Evolutionary conservation across 2,329 filamentous ascomycete genomes (phyloP).

Genomic region (Cytospora leucostoma): DNA sequence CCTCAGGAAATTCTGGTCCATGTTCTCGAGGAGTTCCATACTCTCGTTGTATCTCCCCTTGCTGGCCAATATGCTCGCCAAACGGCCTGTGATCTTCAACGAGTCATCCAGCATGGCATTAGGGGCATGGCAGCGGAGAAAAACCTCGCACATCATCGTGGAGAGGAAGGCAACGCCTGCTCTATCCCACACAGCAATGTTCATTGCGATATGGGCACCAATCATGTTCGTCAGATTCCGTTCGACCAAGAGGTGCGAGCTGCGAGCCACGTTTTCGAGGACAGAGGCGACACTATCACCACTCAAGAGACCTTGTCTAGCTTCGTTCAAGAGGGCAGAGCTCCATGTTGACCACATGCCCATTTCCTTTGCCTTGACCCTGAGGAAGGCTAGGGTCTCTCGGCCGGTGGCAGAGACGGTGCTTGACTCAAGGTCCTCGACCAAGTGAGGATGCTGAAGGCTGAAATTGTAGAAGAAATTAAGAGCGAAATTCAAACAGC

Average conservation of each 20-base stretch:
- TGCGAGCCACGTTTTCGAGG: conserved; percentile 78
- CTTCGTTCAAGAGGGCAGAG: conserved; percentile 81
- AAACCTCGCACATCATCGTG: conserved; percentile 67
- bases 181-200: conserved; percentile 73
- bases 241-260: conserved; percentile 78
- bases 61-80: conserved; percentile 66
- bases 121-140: conserved; percentile 69
- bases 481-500: conserved; percentile 89
- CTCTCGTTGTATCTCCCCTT: conserved; percentile 73
- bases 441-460: conserved; percentile 78
- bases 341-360: conserved; percentile 85
- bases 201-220: conserved; percentile 72
- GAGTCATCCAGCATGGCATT: conserved; percentile 70
- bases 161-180: conserved; percentile 64
- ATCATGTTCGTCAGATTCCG: conserved; percentile 73
- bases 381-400: conserved; percentile 81
- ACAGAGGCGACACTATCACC: conserved; percentile 66
- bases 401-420: conserved; percentile 76
- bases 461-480: conserved; percentile 96
- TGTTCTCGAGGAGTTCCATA: conserved; percentile 56
- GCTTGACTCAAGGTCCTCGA: conserved; percentile 68
- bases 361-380: conserved; percentile 80
- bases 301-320: conserved; percentile 73
- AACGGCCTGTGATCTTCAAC: conserved; percentile 71
- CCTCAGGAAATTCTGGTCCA: conserved; percentile 50